A percentile compares a stretch with the other conserved stretches of the same genome.
phyloP scores from a whole-genome alignment of 2,329 filamentous ascomycete genomes.

The Calonectria pauciramosa region DNA sequence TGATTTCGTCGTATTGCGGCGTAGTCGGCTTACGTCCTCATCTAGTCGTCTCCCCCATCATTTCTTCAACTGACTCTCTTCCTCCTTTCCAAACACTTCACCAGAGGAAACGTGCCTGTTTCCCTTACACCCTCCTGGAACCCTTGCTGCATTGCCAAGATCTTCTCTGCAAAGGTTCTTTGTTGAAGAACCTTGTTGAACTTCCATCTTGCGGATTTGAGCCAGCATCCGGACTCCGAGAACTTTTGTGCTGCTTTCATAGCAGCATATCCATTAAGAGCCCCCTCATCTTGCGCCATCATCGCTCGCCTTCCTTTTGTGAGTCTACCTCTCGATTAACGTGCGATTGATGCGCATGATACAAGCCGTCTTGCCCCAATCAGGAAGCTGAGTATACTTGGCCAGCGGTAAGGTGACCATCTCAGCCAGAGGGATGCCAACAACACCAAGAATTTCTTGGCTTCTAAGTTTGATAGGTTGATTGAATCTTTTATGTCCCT shows the following conservation, averaged over 20 bases:
- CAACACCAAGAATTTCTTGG: slow-evolving; percentile 17
- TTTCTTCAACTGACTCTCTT: neutral
- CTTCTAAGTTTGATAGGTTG: neutral
- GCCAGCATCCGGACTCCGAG: slow-evolving; percentile 29
- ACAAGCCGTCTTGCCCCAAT: slow-evolving; percentile 30
- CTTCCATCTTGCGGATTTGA: slow-evolving; percentile 13
- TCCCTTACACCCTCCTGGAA: neutral
- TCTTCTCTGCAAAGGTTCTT: slow-evolving; percentile 23
- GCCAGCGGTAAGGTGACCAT: slow-evolving; percentile 28
- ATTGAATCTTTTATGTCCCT: neutral
- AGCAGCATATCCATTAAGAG: slow-evolving; percentile 13
- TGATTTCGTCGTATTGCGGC: neutral
- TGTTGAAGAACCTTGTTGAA: slow-evolving; percentile 24
- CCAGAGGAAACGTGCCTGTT: neutral
- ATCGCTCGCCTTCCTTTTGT: slow-evolving; percentile 41
- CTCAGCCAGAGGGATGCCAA: slow-evolving; percentile 7
- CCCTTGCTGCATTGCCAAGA: slow-evolving; percentile 33
- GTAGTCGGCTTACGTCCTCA: neutral
- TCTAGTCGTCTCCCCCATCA: neutral
- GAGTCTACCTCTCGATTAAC: slow-evolving; percentile 28
- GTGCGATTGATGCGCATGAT: slow-evolving; percentile 24
- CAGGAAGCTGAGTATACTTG: slow-evolving; percentile 41
- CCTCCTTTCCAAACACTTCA: neutral
- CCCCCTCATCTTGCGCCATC: slow-evolving; percentile 23
- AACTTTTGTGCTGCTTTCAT: slow-evolving; percentile 39